Evolutionary conservation across 2,329 filamentous ascomycete genomes (phyloP), one percentile per base, ranked within the genome.

Genomic region (Fusarium annulatum): DNA sequence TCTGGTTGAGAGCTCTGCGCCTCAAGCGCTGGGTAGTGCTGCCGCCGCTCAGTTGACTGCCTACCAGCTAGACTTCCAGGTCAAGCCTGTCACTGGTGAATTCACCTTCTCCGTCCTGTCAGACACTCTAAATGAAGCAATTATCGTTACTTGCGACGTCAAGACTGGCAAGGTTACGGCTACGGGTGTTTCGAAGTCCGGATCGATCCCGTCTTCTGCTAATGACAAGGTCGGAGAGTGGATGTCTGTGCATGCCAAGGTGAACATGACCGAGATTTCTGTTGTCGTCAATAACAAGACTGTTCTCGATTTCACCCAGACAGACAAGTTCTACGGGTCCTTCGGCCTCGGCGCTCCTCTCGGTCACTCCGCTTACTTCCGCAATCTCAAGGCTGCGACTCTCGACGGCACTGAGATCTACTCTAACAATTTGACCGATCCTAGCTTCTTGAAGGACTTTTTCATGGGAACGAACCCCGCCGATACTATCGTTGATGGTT

Each of bases 191-290:
- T 57, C 48, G 1, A 19, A 26, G 12, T 38, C 48, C 0, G 60
- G 48, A 0, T 4, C 2, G 0, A 48, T 66, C 2, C 48, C 41
- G 0, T 10, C 7, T 15, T 33, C 38, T 39, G 38, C 57, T 4
- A 23, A 57, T 1, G 9, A 3, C 6, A 28, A 28, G 1, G 7
- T 42, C 7, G 36, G 48, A 2, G n/a, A 65, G 8, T 65, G 48
- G 63, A 7, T 56, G 1, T 64, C 60, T 5, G 41, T 65, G 0
- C 41, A 57, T 6, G 36, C 48, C 19, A n/a, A n/a, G 5, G 63
- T 66, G 5, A 64, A 66, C 16, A 66, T 57, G 34, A 57, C 63
- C 0, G 60, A 66, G 9, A 49, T 66, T 1, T 18, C 23, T 0
- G 15, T 66, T 0, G 4, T 33, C 1, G 9, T 64, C 36, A 66